Conservation (phyloP, 148 eudicot species). For the Drosera capensis region DNA sequence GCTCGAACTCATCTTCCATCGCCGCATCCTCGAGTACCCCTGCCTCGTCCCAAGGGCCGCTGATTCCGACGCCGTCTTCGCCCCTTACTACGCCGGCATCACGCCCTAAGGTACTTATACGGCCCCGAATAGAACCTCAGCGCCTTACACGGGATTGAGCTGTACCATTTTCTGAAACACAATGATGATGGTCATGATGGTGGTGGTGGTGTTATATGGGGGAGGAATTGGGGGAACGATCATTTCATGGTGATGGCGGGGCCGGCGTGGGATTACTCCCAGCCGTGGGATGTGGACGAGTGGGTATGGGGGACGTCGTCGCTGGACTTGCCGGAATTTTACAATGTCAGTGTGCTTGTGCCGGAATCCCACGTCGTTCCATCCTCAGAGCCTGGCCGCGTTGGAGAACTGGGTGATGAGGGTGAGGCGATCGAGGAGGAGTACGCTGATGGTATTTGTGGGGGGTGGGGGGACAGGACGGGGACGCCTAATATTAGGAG, state of each 20-base stretch:
- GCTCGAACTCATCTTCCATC: conserved; percentile 76
- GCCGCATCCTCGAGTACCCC: conserved; percentile 78
- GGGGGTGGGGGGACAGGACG: conserved; percentile 81
- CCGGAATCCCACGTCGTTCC: conserved; percentile 84
- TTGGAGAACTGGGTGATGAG: conserved; percentile 53
- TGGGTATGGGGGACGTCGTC: conserved; percentile 70
- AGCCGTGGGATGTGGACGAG: conserved; percentile 34
- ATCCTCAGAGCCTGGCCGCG: conserved; percentile 49
- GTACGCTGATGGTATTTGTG: conserved; percentile 36
- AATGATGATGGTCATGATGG: conserved; percentile 22
- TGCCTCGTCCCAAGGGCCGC: conserved; percentile 40
- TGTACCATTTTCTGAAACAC: conserved; percentile 20
- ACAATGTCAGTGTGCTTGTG: conserved; percentile 41
- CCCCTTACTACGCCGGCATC: conserved; percentile 59
- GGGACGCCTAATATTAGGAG: conserved; percentile 51
- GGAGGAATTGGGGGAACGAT: conserved; percentile 30
- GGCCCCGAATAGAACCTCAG: conserved; percentile 45
- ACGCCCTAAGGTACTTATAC: conserved; percentile 37
- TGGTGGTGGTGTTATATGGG: no score
- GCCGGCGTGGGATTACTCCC: conserved; percentile 61
- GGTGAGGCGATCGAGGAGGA: conserved; percentile 29
- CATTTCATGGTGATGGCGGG: conserved; percentile 66
- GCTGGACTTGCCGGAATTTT: conserved; percentile 53
- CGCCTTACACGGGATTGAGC: conserved; percentile 37
- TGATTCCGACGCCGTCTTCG: conserved; percentile 39